phyloP scores from a whole-genome alignment of 805 yeast genomes.

The Priceomyces haplophilus region DNA sequence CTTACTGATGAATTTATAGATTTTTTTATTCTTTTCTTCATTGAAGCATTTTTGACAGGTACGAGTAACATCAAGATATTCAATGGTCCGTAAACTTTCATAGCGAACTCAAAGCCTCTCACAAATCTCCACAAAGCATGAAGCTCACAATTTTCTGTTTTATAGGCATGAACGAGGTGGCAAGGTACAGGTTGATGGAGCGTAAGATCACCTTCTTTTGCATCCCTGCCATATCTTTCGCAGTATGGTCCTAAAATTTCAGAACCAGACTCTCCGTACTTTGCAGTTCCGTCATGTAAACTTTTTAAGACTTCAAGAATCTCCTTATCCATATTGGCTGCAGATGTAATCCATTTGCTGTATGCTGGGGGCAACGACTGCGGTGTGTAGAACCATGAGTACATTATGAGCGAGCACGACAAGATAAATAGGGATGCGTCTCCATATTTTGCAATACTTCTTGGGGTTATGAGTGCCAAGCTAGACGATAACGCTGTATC shows the following conservation, averaged over 20 bases:
- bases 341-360: constrained; percentile 46
- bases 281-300: constrained; percentile 27
- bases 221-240: constrained; percentile 30
- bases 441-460: constrained; percentile 11
- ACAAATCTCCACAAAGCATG: constrained; percentile 46
- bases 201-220: constrained; percentile 25
- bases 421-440: constrained; percentile 30
- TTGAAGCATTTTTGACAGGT: constrained; percentile 16
- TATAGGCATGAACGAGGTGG: constrained; percentile 39
- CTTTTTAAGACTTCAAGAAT: constrained; percentile 29
- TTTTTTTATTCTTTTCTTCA: constrained; percentile 15
- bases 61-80: constrained; percentile 31
- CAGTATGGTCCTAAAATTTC: constrained; percentile 31
- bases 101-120: constrained; percentile 41
- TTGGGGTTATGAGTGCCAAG: constrained; percentile 5
- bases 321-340: constrained; percentile 46
- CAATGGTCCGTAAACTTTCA: constrained; percentile 40
- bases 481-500: constrained; percentile 30
- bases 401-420: constrained; percentile 34
- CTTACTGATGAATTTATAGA: constrained; percentile 29
- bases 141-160: constrained; percentile 39
- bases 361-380: constrained; percentile 42
- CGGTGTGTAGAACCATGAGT: constrained; percentile 38
- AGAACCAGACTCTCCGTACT: constrained; percentile 32
- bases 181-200: constrained; percentile 36